These are phyloP conservation scores for Apiotrichum sp. DNA, from an alignment of 1,284 basidiomycete species.

Conservation along the genomic window DNA sequence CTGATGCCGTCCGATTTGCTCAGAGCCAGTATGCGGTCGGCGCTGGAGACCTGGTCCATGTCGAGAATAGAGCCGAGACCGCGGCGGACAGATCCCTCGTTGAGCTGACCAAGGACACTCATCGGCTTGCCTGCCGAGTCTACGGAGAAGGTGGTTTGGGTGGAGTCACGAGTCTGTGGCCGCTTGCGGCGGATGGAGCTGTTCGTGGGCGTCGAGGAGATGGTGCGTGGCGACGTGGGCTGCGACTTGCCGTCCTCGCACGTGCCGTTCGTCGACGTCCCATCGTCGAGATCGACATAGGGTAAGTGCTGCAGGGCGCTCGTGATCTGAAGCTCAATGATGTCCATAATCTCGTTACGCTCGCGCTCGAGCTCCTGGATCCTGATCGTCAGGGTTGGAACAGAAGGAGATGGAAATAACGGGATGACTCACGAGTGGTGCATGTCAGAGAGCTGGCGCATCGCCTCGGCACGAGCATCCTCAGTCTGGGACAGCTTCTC, in stretches of 20 bases:
- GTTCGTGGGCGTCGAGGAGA: not conserved
- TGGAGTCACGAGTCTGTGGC: slow-evolving; percentile 21
- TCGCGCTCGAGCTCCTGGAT: slow-evolving; percentile 45
- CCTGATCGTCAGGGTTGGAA: too few species aligned
- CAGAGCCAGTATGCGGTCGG: slow-evolving; percentile 10
- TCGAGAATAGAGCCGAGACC: slow-evolving; percentile 17
- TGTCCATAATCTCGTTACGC: slow-evolving; percentile 43
- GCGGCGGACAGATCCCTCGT: slow-evolving; percentile 13
- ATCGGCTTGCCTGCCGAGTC: slow-evolving; percentile 12
- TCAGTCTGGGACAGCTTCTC: slow-evolving; percentile 41
- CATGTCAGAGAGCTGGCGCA: slow-evolving; percentile 47
- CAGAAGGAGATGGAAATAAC: too few species aligned
- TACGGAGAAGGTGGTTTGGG: slow-evolving; percentile 17
- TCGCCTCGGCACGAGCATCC: slow-evolving; percentile 38
- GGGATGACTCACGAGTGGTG: slow-evolving; percentile 23
- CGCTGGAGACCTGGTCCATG: slow-evolving; percentile 14
- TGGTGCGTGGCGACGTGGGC: slow-evolving; percentile 3
- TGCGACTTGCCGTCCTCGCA: slow-evolving; percentile 3
- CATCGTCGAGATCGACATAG: slow-evolving; percentile 5
- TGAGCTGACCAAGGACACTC: slow-evolving; percentile 21
- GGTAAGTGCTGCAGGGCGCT: slow-evolving; percentile 28
- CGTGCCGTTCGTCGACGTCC: not conserved
- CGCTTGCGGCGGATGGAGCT: slow-evolving; percentile 6
- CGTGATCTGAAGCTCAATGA: slow-evolving; percentile 42
- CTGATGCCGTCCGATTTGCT: slow-evolving; percentile 24